These are phyloP conservation scores for Populus tomentosa DNA, from an alignment of 441 rosid genomes.

Conservation along the genomic window DNA sequence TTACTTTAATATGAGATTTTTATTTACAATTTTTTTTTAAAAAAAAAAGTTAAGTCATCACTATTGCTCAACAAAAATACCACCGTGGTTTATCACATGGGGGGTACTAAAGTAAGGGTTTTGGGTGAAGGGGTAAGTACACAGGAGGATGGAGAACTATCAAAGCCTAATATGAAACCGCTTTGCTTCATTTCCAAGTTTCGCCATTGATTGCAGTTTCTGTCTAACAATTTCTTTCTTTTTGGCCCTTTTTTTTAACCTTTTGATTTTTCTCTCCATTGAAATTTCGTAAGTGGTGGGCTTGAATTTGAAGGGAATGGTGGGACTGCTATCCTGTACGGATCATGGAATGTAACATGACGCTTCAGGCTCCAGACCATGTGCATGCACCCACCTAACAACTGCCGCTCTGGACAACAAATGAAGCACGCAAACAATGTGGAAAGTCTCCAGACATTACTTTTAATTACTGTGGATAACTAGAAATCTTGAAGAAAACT, in stretches of 20 bases:
- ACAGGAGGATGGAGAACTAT: background rate
- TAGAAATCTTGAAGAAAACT: background rate
- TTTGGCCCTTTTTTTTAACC: background rate
- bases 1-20: too few relatives aligned
- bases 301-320: conserved; percentile 16
- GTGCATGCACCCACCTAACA: background rate
- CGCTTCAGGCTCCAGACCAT: background rate
- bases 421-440: too few relatives aligned
- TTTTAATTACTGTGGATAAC: too few relatives aligned
- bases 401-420: background rate
- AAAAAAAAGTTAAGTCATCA: background rate
- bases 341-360: background rate
- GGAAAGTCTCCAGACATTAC: too few relatives aligned
- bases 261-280: background rate
- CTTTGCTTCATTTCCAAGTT: conserved; percentile 42
- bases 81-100: background rate
- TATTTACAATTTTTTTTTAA: too few relatives aligned
- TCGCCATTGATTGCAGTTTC: conserved; percentile 27
- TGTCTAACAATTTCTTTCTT: background rate
- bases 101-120: background rate
- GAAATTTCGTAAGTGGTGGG: background rate
- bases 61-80: background rate
- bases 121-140: background rate
- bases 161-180: background rate
- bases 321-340: conserved; percentile 2